Conservation (phyloP, 768 basidiomycete genomes). For the Macrolepiota dolichaula region DNA sequence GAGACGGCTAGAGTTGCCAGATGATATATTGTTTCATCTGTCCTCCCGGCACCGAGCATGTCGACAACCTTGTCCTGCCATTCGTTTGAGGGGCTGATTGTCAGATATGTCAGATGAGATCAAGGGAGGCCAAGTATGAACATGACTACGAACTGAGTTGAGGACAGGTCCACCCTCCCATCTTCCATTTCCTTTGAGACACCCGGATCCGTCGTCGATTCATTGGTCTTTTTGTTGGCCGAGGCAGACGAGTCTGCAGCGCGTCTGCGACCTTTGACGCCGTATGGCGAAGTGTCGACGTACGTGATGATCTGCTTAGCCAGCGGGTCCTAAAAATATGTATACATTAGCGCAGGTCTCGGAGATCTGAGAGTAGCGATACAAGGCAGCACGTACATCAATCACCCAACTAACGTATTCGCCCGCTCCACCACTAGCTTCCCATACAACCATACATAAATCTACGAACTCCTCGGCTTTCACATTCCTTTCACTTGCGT, state of each 20-base stretch:
- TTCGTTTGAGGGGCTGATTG: constrained; percentile 70
- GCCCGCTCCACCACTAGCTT: constrained; percentile 60
- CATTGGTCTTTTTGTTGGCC: constrained; percentile 17
- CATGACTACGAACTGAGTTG: constrained; percentile 56
- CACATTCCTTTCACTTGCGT: constrained; percentile 73
- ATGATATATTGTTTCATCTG: constrained; percentile 9
- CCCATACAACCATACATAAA: constrained; percentile 78
- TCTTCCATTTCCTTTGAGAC: constrained; percentile 17
- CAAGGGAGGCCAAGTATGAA: not conserved
- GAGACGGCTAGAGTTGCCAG: not conserved
- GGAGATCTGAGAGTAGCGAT: too few species aligned
- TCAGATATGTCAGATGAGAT: constrained; percentile 1
- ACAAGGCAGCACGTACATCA: constrained; percentile 51
- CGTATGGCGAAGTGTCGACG: constrained; percentile 80
- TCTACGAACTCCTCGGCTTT: constrained; percentile 85
- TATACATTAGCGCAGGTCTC: constrained; percentile 5
- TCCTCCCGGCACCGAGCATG: constrained; percentile 31
- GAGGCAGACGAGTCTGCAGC: constrained; percentile 24
- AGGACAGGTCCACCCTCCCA: constrained; percentile 37
- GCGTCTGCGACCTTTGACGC: constrained; percentile 63
- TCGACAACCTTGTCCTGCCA: constrained; percentile 72
- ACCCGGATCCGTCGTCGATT: constrained; percentile 22
- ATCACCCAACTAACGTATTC: constrained; percentile 75
- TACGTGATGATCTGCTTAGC: constrained; percentile 78
- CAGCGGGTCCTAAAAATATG: constrained; percentile 57